Evolutionary conservation across 2,329 filamentous ascomycete species (phyloP), one percentile per base, ranked within the genome.

Genomic region (Phialophora verrucosa): DNA sequence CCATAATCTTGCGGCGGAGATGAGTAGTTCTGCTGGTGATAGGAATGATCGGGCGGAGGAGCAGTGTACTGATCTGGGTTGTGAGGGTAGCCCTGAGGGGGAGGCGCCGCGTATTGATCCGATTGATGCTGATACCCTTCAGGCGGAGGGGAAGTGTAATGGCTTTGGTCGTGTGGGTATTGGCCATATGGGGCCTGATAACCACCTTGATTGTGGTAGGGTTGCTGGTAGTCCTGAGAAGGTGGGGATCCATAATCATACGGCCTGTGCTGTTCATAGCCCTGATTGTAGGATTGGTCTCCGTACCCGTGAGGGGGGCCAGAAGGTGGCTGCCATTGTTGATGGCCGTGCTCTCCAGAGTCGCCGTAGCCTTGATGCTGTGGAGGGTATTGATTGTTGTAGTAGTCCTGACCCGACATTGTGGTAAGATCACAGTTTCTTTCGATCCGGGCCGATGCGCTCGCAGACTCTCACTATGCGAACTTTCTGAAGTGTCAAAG

Each of bases 291-390:
- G 14, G 56, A 31, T 20, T 63, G 49, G 29, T 70, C 55, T 14
- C 53, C 58, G 32, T 59, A 53, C 25, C 35, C 56, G 23, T 64
- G 60, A 47, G 64, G 49, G 10, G 64, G 62, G n/a, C 64, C 56
- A 17, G 59, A 38, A 11, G 67, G 55, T 53, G 51, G 47, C 38
- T 62, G 57, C 65, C 64, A 71, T 65, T 69, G 59, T 38, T 69
- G 62, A 8, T 69, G 57, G 12, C 59, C 55, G 50, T 66, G 63
- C 11, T 65, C 49, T 10, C 31, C 44, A 20, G 38, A 32, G 29
- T 63, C 54, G 8, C 49, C 47, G 63, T 68, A 66, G 47, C 65
- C 65, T 32, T 69, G 62, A 47, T 68, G 61, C 17, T 66, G 51
- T n/a, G 56, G 31, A 10, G 66, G 66, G 42, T 60, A 47, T 35